phyloP scores from a whole-genome alignment of 2,329 filamentous ascomycete genomes.

The Daldinia eschscholtzii region DNA sequence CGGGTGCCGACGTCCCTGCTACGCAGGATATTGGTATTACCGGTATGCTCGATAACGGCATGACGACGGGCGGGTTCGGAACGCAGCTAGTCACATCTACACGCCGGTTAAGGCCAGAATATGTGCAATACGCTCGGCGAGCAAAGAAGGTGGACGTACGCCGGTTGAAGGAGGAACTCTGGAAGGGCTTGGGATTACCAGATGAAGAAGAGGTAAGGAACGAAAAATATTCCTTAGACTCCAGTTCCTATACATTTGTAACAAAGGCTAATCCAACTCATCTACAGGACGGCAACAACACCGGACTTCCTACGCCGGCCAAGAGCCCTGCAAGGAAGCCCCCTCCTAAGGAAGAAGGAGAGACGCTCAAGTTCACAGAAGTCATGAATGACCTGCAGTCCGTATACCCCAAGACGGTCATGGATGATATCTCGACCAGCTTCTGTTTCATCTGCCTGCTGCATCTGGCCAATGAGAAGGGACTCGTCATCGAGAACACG shows the following conservation, averaged over 20 bases:
- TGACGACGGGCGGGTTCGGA: slow-evolving; percentile 67
- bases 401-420: slow-evolving; percentile 86
- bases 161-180: slow-evolving; percentile 76
- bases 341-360: slow-evolving; percentile 57
- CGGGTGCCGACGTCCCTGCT: slow-evolving; percentile 66
- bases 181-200: slow-evolving; percentile 72
- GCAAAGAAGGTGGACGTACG: slow-evolving; percentile 80
- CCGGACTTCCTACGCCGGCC: slow-evolving; percentile 51
- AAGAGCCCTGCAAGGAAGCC: slow-evolving; percentile 42
- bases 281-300: slow-evolving; percentile 47
- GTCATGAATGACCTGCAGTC: slow-evolving; percentile 90
- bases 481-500: slow-evolving; percentile 78
- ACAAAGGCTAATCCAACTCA: slow-evolving; percentile 22
- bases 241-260: not conserved
- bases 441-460: slow-evolving; percentile 93
- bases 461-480: slow-evolving; percentile 94
- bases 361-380: slow-evolving; percentile 82
- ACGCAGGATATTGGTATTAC: slow-evolving; percentile 62
- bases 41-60: slow-evolving; percentile 65
- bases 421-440: slow-evolving; percentile 95
- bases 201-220: slow-evolving; percentile 65
- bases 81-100: slow-evolving; percentile 76
- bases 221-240: not conserved
- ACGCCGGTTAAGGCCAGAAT: slow-evolving; percentile 73
- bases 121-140: slow-evolving; percentile 77